Percentiles rank a stretch among this genome's conserved stretches.
Evolutionary conservation across 176 grass and related monocot genomes (phyloP).

Genomic region (Aegilops tauschii): DNA sequence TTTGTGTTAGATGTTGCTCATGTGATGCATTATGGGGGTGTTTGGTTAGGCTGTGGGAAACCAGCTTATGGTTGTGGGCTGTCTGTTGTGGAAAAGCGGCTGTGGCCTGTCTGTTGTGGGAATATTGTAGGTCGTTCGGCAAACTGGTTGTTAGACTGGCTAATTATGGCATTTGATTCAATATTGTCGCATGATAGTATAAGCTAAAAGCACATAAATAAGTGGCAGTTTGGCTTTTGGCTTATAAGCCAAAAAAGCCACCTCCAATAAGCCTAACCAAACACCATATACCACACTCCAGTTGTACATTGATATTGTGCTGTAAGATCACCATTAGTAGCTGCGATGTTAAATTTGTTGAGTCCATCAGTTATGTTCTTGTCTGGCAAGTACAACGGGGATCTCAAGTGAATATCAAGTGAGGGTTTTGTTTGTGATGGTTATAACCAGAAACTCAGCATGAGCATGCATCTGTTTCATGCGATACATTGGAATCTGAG

Average conservation of each 20-base stretch:
- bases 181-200: not conserved
- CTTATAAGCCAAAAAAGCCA: not conserved
- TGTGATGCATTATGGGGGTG: not conserved
- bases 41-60: not conserved
- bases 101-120: not conserved
- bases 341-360: not conserved
- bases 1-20: too few relatives aligned
- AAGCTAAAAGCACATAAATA: not conserved
- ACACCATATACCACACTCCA: not conserved
- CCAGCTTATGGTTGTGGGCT: not conserved
- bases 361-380: slow-evolving; percentile 2
- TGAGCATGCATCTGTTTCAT: not conserved
- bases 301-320: slow-evolving; percentile 23
- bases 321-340: slow-evolving; percentile 25
- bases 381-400: not conserved
- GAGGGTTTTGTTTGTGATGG: not conserved
- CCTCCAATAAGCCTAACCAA: not conserved
- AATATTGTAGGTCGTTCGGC: not conserved
- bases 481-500: not conserved
- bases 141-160: not conserved
- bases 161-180: not conserved
- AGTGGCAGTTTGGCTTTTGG: not conserved
- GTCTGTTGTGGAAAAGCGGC: not conserved
- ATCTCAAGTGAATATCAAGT: not conserved
- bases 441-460: too few relatives aligned